phyloP scores from a whole-genome alignment of 2,329 filamentous ascomycete genomes.

The Endoconidiophora polonica region DNA sequence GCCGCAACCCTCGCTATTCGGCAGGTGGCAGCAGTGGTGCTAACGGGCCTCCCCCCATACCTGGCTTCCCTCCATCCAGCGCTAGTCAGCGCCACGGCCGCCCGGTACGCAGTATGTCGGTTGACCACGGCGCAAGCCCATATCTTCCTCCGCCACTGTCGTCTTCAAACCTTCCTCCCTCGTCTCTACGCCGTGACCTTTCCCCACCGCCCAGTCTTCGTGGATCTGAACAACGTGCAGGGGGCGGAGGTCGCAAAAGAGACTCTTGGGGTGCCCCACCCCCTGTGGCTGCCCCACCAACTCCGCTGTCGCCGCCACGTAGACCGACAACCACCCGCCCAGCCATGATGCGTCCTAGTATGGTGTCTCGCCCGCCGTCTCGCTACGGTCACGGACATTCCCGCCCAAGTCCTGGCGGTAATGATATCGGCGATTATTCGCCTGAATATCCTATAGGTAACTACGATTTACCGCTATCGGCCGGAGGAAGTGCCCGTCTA shows the following conservation, averaged over 20 bases:
- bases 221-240: background rate
- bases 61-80: slow-evolving; percentile 9
- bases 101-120: slow-evolving; percentile 9
- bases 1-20: background rate
- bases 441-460: background rate
- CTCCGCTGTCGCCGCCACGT: slow-evolving; percentile 9
- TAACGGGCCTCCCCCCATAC: slow-evolving; percentile 3
- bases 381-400: slow-evolving; percentile 3
- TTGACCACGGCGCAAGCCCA: slow-evolving; percentile 10
- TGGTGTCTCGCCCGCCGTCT: background rate
- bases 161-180: background rate
- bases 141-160: background rate
- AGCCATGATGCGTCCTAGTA: background rate
- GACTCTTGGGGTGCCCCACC: slow-evolving; percentile 9
- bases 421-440: background rate
- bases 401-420: too few relatives aligned
- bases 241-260: slow-evolving; percentile 4
- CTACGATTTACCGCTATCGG: slow-evolving; percentile 5
- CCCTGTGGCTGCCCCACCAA: slow-evolving; percentile 7
- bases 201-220: slow-evolving; percentile 6
- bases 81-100: background rate
- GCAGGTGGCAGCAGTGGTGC: background rate
- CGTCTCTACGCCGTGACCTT: background rate
- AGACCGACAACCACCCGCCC: slow-evolving; percentile 8
- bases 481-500: background rate